Conservation (phyloP, 192 early-diverging fungal species). For the Backusella tuberculispora region DNA sequence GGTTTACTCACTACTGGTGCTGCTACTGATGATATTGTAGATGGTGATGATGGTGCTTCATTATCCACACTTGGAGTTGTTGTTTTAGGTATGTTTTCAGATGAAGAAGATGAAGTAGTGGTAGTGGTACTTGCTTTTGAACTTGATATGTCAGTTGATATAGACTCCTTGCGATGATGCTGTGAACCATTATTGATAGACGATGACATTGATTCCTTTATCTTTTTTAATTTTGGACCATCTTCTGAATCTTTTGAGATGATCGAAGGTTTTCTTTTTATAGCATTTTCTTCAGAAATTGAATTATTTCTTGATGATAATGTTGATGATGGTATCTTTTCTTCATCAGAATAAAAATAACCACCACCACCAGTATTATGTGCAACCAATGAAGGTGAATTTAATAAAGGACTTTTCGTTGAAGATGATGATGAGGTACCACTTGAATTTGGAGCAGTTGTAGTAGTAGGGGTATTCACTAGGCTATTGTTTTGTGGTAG, state of each 20-base stretch:
- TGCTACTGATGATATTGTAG: not conserved
- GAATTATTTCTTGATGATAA: slow-evolving; percentile 19
- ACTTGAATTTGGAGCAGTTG: not conserved
- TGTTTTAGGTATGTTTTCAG: not conserved
- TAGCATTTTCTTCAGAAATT: slow-evolving; percentile 1
- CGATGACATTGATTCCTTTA: not conserved
- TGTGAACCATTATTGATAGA: not conserved
- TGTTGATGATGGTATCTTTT: not conserved
- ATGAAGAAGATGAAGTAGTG: not conserved
- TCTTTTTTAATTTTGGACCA: not conserved
- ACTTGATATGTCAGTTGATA: not conserved
- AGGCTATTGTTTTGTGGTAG: not conserved
- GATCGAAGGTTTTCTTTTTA: not conserved
- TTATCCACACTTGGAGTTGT: not conserved
- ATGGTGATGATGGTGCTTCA: not conserved
- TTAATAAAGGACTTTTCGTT: not conserved
- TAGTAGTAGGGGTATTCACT: not conserved
- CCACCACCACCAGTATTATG: not conserved
- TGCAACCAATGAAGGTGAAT: not conserved
- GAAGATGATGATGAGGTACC: no score
- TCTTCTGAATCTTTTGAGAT: not conserved
- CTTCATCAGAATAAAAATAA: not conserved
- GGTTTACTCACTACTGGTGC: not conserved
- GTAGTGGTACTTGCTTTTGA: not conserved
- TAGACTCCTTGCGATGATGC: no score